These are phyloP conservation scores for Blastocystis sp. DNA, from an alignment of 352 stramenopile species.

Conservation along the genomic window DNA sequence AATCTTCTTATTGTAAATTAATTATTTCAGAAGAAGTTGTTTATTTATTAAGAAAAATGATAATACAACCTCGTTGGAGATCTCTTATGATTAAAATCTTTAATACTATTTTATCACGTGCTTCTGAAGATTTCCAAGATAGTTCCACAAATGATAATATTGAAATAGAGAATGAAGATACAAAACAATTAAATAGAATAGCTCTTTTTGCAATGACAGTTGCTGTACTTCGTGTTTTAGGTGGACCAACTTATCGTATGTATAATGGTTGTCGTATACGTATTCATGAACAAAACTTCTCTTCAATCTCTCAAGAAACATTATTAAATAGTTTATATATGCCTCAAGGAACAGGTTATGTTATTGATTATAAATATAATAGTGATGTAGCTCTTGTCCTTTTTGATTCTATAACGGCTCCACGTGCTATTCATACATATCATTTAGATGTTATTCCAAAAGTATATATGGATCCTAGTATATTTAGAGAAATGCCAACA, in stretches of 20 bases:
- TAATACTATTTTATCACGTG: background rate
- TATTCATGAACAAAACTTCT: no score
- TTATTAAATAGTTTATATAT: no score
- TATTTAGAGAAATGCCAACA: no score
- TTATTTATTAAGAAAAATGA: conserved; percentile 4
- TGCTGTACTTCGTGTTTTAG: conserved; percentile 12
- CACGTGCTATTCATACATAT: no score
- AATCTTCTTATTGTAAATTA: background rate
- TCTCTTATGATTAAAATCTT: conserved; percentile 2
- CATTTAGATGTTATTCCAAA: no score
- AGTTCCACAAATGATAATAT: background rate
- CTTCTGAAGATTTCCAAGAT: background rate
- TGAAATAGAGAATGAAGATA: background rate
- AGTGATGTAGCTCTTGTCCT: no score
- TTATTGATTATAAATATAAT: no score
- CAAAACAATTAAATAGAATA: background rate
- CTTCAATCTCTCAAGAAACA: no score
- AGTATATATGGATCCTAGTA: no score
- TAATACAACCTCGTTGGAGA: background rate
- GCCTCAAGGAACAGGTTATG: no score
- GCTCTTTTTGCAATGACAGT: background rate
- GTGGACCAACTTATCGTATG: conserved; percentile 15
- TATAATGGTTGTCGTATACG: conserved; percentile 27
- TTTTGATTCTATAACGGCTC: no score
- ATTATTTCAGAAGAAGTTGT: conserved; percentile 19